phyloP scores from a whole-genome alignment of 1,139 yeast species.

The Scheffersomyces insectosa region DNA sequence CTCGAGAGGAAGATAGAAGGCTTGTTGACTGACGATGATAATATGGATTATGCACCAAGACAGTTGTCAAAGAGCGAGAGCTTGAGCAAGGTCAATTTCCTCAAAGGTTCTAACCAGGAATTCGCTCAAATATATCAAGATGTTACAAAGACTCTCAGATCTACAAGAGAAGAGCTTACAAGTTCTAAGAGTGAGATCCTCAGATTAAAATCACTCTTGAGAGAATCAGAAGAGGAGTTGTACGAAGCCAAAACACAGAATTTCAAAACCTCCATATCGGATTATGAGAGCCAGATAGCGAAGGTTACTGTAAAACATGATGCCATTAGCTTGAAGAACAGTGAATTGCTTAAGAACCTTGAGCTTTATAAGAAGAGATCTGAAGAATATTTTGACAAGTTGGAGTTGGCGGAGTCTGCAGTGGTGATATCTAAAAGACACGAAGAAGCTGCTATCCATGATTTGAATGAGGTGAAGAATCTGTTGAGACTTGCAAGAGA shows the following conservation, averaged over 20 bases:
- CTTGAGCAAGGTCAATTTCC: conserved; percentile 36
- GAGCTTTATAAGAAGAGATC: conserved; percentile 70
- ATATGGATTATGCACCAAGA: conserved; percentile 8
- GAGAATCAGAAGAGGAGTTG: conserved; percentile 50
- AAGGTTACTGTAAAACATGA: conserved; percentile 53
- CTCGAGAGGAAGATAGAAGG: conserved; percentile 34
- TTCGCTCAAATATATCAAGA: conserved; percentile 57
- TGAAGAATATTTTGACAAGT: conserved; percentile 70
- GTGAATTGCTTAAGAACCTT: conserved; percentile 53
- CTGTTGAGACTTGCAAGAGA: conserved; percentile 55
- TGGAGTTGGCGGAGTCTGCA: conserved; percentile 80
- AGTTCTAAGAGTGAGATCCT: conserved; percentile 53
- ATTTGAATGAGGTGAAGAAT: conserved; percentile 55
- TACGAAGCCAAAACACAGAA: conserved; percentile 39
- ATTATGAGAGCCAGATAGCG: conserved; percentile 45
- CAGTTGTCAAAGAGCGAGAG: conserved; percentile 35
- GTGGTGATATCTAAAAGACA: conserved; percentile 62
- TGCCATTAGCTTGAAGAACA: conserved; percentile 49
- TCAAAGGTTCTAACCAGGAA: conserved; percentile 41
- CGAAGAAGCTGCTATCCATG: conserved; percentile 56
- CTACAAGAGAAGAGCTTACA: conserved; percentile 52
- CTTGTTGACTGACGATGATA: conserved; percentile 19
- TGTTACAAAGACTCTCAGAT: conserved; percentile 48
- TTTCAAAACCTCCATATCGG: conserved; percentile 36
- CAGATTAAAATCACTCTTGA: conserved; percentile 50